These are phyloP conservation scores for Trichomonascus vanleenenianus DNA, from an alignment of 805 yeast species.

Conservation along the genomic window DNA sequence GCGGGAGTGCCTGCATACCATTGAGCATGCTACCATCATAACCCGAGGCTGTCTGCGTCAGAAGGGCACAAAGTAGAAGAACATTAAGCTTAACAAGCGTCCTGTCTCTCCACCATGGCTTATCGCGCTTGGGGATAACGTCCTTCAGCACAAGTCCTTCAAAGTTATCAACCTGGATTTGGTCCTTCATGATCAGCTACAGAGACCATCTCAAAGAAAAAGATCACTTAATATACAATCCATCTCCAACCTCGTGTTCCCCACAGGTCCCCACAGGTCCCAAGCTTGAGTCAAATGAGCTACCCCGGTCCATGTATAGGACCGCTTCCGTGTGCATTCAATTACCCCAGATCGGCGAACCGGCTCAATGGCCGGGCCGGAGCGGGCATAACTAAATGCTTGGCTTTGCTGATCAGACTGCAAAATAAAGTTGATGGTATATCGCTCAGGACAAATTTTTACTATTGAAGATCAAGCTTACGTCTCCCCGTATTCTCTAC, in stretches of 20 bases:
- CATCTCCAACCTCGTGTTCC: neutral
- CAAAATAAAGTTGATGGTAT: no score
- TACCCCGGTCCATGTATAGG: neutral
- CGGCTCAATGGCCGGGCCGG: neutral
- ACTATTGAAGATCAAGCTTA: no score
- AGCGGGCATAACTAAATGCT: neutral
- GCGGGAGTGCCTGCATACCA: conserved; percentile 20
- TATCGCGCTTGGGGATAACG: conserved; percentile 4
- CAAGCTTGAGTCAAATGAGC: neutral
- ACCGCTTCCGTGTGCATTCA: neutral
- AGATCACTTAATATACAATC: neutral
- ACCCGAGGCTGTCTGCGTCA: conserved; percentile 12
- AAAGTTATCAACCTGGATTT: neutral
- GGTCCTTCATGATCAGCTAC: neutral
- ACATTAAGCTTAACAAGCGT: conserved; percentile 12
- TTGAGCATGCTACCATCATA: conserved; percentile 14
- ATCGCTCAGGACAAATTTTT: no score
- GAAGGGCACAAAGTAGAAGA: conserved; percentile 8
- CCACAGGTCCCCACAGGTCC: neutral
- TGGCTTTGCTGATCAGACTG: no score
- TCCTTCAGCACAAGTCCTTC: conserved; percentile 8
- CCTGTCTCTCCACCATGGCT: conserved; percentile 7
- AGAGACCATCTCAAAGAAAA: neutral
- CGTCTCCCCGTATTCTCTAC: no score
- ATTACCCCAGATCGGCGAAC: neutral